Percentiles rank a stretch among this genome's conserved stretches.
phyloP scores from a whole-genome alignment of 2,329 filamentous ascomycete genomes.

The Lachnellula subtilissima region DNA sequence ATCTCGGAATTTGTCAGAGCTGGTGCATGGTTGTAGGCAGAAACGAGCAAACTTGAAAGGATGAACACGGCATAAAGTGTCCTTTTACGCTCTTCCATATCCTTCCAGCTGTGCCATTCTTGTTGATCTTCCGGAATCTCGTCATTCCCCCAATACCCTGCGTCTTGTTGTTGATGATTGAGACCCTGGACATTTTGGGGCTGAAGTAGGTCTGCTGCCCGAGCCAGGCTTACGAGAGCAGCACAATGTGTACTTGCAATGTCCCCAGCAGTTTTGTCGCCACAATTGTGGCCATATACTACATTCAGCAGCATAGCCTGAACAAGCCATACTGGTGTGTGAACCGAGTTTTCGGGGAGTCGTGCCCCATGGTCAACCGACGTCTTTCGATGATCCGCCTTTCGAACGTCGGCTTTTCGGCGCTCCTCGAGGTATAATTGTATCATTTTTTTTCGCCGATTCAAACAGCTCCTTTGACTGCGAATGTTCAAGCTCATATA shows the following conservation, averaged over 20 bases:
- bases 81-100: constrained; percentile 82
- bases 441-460: constrained; percentile 93
- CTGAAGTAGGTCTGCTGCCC: constrained; percentile 73
- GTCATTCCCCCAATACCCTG: constrained; percentile 4
- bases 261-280: constrained; percentile 83
- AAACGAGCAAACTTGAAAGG: constrained; percentile 84
- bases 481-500: constrained; percentile 80
- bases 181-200: constrained; percentile 31
- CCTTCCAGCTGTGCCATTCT: constrained; percentile 90
- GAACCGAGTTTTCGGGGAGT: constrained; percentile 55
- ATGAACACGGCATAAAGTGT: constrained; percentile 90
- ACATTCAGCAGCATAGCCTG: constrained; percentile 97
- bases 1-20: constrained; percentile 94
- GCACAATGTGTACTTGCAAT: constrained; percentile 91
- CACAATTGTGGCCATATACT: constrained; percentile 91
- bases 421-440: constrained; percentile 88
- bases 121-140: constrained; percentile 52
- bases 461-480: constrained; percentile 85
- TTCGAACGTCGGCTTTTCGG: constrained; percentile 74
- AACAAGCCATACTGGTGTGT: constrained; percentile 89
- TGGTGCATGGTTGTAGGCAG: constrained; percentile 88
- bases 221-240: constrained; percentile 82
- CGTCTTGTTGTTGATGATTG: constrained; percentile 35
- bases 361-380: constrained; percentile 44
- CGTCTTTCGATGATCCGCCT: constrained; percentile 52